Percentiles rank a stretch among this genome's conserved stretches.
Conservation (phyloP, 345 rosid species). For the Arabidopsis suecica region DNA sequence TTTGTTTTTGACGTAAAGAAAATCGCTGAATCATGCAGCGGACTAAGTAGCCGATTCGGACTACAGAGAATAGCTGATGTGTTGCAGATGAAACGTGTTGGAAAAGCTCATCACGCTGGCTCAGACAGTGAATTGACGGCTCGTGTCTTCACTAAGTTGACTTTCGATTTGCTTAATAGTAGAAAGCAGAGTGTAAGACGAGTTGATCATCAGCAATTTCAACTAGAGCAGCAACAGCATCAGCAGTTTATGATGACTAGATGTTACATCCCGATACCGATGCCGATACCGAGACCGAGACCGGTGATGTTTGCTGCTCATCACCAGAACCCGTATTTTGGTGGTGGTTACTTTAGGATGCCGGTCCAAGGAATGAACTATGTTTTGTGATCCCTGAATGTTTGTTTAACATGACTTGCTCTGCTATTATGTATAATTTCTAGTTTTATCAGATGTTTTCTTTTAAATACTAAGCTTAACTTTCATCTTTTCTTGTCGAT, state of each 20-base stretch:
- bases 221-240: not conserved
- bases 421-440: not conserved
- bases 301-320: not conserved
- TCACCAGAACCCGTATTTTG: not conserved
- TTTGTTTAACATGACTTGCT: not conserved
- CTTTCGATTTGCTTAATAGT: not conserved
- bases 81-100: slow-evolving; percentile 9
- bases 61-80: slow-evolving; percentile 18
- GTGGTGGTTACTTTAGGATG: not conserved
- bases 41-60: slow-evolving; percentile 3
- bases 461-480: not conserved
- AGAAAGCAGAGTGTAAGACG: not conserved
- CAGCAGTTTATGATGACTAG: not conserved
- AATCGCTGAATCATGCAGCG: not conserved
- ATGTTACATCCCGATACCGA: not conserved
- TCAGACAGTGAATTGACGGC: slow-evolving; percentile 38
- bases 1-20: slow-evolving; percentile 3
- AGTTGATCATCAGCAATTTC: not conserved
- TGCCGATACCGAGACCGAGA: not conserved
- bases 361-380: not conserved
- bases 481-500: slow-evolving; percentile 1
- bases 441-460: not conserved
- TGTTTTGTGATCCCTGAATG: not conserved
- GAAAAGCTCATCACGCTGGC: slow-evolving; percentile 39
- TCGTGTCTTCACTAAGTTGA: not conserved